Base-by-base conservation (phyloP, 108 stramenopile genomes). In the Nannochloropsis oceanica region DNA sequence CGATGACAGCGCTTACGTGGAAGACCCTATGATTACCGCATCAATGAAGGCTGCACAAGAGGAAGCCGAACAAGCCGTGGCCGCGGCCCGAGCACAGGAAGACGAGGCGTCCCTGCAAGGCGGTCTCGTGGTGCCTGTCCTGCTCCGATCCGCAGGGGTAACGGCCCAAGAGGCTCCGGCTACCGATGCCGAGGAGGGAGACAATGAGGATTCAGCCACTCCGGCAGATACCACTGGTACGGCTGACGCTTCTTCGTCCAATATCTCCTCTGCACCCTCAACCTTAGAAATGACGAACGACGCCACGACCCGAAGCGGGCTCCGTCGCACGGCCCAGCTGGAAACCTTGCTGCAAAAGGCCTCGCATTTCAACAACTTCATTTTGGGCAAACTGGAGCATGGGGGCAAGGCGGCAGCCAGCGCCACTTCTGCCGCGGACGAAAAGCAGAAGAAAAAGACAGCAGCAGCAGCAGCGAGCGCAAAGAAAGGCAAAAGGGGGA, bases 271-370 rank as follows among this genome's bases (percentile, higher is more conserved):
- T n/a, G 34, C 2, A 3, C 34, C 34, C 34, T 73, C 59, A 2
- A 22, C 59, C 22, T 73, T 73, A 0, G 22, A 18, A n/a, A 73
- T 73, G 59, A 73, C 2, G 18, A n/a, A n/a, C n/a, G 59, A 18
- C 59, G 59, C 59, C n/a, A 73, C 59, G 22, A 73, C 22, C 59
- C 59, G 59, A n/a, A 73, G 27, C 25, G 85, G 80, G n/a, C 24
- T 81, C 25, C 43, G 80, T 26, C n/a, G 80, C 34, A 44, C 26
- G 25, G 27, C 34, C 25, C 84, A 86, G 86, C 84, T 90, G 26
- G 87, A 90, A 14, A 26, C 43, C 50, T 83, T 90, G 34, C 84
- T 90, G 27, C 44, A 59, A 26, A 90, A 90, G 80, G 89, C 89
- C 27, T 84, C 86, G 80, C 81, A 85, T 42, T 89, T 80, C 84